Evolutionary conservation across 1,284 basidiomycete species (phyloP).

Genomic region (Tilletia indica): DNA sequence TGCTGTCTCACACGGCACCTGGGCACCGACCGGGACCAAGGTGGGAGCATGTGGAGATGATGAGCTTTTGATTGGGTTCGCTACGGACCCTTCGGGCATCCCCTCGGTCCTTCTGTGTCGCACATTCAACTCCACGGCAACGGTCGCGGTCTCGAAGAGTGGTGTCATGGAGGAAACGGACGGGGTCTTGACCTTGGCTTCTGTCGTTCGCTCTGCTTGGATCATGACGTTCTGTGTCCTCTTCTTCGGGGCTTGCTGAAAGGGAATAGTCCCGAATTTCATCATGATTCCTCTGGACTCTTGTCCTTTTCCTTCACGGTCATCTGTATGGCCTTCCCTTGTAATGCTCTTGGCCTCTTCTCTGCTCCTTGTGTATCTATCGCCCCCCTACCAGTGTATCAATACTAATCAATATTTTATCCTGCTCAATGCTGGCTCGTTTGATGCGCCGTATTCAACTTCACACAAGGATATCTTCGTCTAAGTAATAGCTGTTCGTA

Average conservation of each 20-base stretch:
- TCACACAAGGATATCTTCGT: too few relatives aligned
- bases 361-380: too few relatives aligned
- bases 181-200: not conserved
- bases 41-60: conserved; percentile 23
- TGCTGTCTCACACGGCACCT: conserved; percentile 16
- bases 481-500: too few relatives aligned
- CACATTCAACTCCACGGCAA: not conserved
- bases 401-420: too few relatives aligned
- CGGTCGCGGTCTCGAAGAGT: not conserved
- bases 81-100: conserved; percentile 14
- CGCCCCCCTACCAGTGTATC: too few relatives aligned
- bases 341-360: too few relatives aligned
- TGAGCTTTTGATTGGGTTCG: conserved; percentile 23
- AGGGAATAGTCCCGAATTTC: too few relatives aligned
- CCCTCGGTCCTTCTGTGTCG: conserved; percentile 23
- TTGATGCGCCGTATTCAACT: too few relatives aligned
- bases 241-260: conserved; percentile 8
- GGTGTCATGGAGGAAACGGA: not conserved
- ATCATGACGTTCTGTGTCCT: not conserved
- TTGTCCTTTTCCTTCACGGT: too few relatives aligned
- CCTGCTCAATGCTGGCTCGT: too few relatives aligned
- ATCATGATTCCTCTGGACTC: too few relatives aligned
- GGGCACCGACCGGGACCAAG: not conserved
- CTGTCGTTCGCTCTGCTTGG: not conserved
- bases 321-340: too few relatives aligned